Evolutionary conservation across 2,329 filamentous ascomycete species (phyloP).

Genomic region (Fonsecaea nubica): DNA sequence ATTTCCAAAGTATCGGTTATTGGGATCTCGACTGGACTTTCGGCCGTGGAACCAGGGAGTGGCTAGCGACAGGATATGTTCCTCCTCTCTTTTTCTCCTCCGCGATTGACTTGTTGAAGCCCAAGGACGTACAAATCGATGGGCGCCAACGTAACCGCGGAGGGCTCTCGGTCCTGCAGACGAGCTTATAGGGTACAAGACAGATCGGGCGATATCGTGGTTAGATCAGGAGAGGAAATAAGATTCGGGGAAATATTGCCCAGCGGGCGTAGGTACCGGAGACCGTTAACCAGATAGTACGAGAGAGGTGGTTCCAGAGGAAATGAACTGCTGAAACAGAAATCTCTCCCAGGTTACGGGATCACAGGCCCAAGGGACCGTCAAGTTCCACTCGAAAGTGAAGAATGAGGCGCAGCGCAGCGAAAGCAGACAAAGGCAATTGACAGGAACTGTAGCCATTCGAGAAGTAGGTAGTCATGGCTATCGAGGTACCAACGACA

Average conservation of each 20-base stretch:
- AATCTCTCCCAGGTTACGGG: slow-evolving; percentile 18
- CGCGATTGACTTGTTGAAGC: slow-evolving; percentile 18
- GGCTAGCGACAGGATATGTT: slow-evolving; percentile 32
- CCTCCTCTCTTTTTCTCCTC: slow-evolving; percentile 13
- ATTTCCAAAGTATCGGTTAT: slow-evolving; percentile 33
- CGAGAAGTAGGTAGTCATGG: slow-evolving; percentile 33
- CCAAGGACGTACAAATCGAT: slow-evolving; percentile 10
- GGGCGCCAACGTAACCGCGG: slow-evolving; percentile 36
- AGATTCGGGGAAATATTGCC: slow-evolving; percentile 19
- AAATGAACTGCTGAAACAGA: slow-evolving; percentile 34
- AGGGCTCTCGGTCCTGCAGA: slow-evolving; percentile 29
- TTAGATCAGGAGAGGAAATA: slow-evolving; percentile 29
- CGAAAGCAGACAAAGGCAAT: slow-evolving; percentile 22
- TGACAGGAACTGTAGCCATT: slow-evolving; percentile 23
- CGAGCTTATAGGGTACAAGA: slow-evolving; percentile 24
- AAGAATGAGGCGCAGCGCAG: slow-evolving; percentile 29
- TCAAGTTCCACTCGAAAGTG: slow-evolving; percentile 25
- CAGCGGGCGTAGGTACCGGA: slow-evolving; percentile 20
- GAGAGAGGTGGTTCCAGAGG: slow-evolving; percentile 10
- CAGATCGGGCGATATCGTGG: slow-evolving; percentile 24
- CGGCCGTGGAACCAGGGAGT: slow-evolving; percentile 27
- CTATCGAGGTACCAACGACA: slow-evolving; percentile 37
- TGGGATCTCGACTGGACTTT: slow-evolving; percentile 29
- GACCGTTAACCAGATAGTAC: slow-evolving; percentile 8
- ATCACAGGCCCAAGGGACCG: slow-evolving; percentile 12